Conservation (phyloP, 306 rosid species). For the Pterocarpus santalinus region DNA sequence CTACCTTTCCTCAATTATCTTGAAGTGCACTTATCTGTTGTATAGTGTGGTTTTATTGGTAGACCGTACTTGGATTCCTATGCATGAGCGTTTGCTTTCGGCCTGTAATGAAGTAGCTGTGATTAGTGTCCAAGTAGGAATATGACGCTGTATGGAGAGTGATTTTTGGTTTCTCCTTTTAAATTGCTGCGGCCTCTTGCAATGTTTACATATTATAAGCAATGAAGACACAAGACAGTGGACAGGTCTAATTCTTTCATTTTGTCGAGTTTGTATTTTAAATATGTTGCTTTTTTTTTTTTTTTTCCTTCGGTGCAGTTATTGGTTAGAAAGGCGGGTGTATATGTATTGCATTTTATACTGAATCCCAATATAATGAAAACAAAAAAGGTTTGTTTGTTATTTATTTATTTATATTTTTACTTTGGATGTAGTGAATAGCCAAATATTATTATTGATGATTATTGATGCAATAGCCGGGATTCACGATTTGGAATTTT, state of each 20-base stretch:
- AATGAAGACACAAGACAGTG: constrained; percentile 47
- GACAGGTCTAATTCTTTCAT: constrained; percentile 68
- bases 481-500: too few species aligned
- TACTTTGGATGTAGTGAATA: too few species aligned
- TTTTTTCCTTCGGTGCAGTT: not conserved
- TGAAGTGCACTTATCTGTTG: constrained; percentile 46
- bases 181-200: constrained; percentile 58
- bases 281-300: not conserved
- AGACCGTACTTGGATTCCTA: constrained; percentile 52
- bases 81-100: constrained; percentile 50
- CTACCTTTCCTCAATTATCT: constrained; percentile 54
- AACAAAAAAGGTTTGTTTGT: constrained; percentile 44
- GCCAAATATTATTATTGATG: too few species aligned
- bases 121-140: constrained; percentile 59
- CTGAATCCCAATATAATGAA: constrained; percentile 44
- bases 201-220: constrained; percentile 59
- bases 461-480: too few species aligned
- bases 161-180: constrained; percentile 52
- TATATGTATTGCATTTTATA: constrained; percentile 59
- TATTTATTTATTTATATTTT: not conserved
- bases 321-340: constrained; percentile 56
- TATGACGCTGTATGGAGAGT: constrained; percentile 74
- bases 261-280: constrained; percentile 55
- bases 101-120: constrained; percentile 54
- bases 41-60: constrained; percentile 58